phyloP scores from a whole-genome alignment of 768 basidiomycete species.

The Xerocomellus chrysenteron region DNA sequence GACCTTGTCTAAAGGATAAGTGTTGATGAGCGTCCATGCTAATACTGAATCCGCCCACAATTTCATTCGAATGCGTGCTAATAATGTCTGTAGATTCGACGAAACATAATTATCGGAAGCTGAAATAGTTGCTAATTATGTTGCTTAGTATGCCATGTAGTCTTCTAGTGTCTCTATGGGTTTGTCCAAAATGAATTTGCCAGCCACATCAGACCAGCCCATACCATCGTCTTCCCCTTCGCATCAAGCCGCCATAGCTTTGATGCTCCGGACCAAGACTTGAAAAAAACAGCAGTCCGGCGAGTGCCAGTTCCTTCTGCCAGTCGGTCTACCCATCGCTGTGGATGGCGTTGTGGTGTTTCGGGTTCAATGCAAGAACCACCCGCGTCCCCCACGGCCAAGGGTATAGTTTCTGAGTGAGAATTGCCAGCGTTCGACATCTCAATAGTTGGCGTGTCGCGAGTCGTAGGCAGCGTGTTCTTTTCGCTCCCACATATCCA shows the following conservation, averaged over 20 bases:
- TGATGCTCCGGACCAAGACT: slow-evolving; percentile 31
- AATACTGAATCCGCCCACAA: slow-evolving; percentile 59
- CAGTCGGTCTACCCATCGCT: slow-evolving; percentile 53
- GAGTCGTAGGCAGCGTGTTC: slow-evolving; percentile 23
- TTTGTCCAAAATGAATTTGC: slow-evolving; percentile 61
- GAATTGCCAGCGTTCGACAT: not conserved
- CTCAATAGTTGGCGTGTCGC: slow-evolving; percentile 1
- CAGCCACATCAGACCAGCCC: slow-evolving; percentile 56
- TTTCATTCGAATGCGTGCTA: slow-evolving; percentile 15
- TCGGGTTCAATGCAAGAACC: slow-evolving; percentile 30
- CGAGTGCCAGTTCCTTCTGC: slow-evolving; percentile 33
- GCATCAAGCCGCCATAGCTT: slow-evolving; percentile 39
- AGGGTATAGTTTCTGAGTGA: slow-evolving; percentile 11
- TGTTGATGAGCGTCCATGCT: slow-evolving; percentile 85
- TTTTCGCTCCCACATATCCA: slow-evolving; percentile 47
- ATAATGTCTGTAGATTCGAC: slow-evolving; percentile 14
- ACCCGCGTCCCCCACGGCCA: slow-evolving; percentile 3
- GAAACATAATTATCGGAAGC: not conserved
- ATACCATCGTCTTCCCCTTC: slow-evolving; percentile 41
- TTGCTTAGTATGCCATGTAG: slow-evolving; percentile 2
- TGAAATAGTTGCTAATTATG: not conserved
- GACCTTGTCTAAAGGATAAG: slow-evolving; percentile 71
- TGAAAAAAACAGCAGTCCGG: slow-evolving; percentile 23
- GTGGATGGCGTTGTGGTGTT: slow-evolving; percentile 37
- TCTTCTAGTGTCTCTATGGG: slow-evolving; percentile 7